Evolutionary conservation across 768 basidiomycete species (phyloP).

Genomic region (Cystofilobasidium ferigula): DNA sequence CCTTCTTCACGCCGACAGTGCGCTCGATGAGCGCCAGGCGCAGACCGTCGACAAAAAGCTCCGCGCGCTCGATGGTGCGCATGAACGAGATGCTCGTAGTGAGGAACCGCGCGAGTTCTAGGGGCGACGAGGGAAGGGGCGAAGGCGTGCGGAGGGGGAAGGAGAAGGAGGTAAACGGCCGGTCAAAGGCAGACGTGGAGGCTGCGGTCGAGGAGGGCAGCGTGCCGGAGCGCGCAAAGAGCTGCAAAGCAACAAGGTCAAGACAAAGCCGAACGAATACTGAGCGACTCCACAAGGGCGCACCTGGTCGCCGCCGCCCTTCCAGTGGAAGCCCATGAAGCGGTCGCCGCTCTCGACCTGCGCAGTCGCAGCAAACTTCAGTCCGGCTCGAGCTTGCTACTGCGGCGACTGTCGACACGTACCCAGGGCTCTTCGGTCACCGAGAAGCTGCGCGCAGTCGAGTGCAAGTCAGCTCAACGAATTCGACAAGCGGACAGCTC

Average conservation of each 20-base stretch:
- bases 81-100: slow-evolving; percentile 90
- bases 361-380: slow-evolving; percentile 21
- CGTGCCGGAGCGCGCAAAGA: slow-evolving; percentile 69
- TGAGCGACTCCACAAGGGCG: too few relatives aligned
- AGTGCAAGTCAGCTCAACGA: slow-evolving; percentile 37
- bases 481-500: slow-evolving; percentile 30
- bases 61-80: slow-evolving; percentile 60
- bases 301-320: slow-evolving; percentile 71
- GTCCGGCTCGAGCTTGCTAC: background rate
- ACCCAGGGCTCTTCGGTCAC: slow-evolving; percentile 22
- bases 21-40: slow-evolving; percentile 58
- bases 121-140: slow-evolving; percentile 62
- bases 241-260: slow-evolving; percentile 39
- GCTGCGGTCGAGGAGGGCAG: slow-evolving; percentile 37
- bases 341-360: slow-evolving; percentile 49
- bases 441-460: too few relatives aligned
- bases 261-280: too few relatives aligned
- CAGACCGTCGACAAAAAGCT: slow-evolving; percentile 70
- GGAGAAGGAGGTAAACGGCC: slow-evolving; percentile 74
- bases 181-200: slow-evolving; percentile 33
- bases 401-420: background rate
- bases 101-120: slow-evolving; percentile 82
- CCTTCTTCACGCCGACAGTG: slow-evolving; percentile 43
- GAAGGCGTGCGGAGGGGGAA: slow-evolving; percentile 74
- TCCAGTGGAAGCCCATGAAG: slow-evolving; percentile 97